A percentile compares a stretch with the other conserved stretches of the same genome.
phyloP scores from a whole-genome alignment of 2,329 filamentous ascomycete genomes.

The Dactylellina haptotyla region DNA sequence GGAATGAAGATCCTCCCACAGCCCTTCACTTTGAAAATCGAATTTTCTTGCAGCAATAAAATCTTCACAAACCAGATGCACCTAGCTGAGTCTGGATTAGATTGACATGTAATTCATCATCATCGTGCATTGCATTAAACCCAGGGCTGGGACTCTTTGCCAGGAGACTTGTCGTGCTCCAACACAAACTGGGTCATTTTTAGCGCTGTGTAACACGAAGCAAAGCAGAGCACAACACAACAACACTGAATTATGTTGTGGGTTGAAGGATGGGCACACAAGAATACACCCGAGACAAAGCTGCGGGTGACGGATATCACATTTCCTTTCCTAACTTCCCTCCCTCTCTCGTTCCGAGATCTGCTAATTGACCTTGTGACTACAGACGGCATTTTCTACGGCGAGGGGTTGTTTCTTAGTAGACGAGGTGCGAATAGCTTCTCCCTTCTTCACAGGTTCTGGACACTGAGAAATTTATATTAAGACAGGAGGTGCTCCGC shows the following conservation, averaged over 20 bases:
- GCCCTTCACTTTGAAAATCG: neutral
- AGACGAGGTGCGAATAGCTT: neutral
- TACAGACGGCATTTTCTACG: conserved; percentile 1
- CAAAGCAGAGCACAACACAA: conserved; percentile 16
- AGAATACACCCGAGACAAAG: neutral
- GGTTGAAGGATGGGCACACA: neutral
- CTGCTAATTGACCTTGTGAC: neutral
- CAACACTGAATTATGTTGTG: conserved; percentile 5
- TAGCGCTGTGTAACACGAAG: conserved; percentile 45
- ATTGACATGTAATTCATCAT: neutral
- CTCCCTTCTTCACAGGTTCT: neutral
- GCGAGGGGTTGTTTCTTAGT: conserved; percentile 2
- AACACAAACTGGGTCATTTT: neutral
- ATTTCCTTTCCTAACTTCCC: neutral
- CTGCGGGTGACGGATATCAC: neutral
- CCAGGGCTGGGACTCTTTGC: neutral
- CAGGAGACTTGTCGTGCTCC: neutral
- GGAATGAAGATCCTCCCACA: neutral
- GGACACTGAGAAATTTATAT: conserved; percentile 9
- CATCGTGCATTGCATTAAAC: neutral
- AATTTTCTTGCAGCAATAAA: neutral
- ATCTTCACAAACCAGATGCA: neutral
- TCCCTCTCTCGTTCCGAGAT: neutral
- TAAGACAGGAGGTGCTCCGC: conserved; percentile 29
- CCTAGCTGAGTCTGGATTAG: conserved; percentile 19